Percentiles rank a stretch among this genome's conserved stretches.
These are phyloP conservation scores for Aspergillus nidulans DNA, from an alignment of 495 filamentous ascomycete species.

Conservation along the genomic window DNA sequence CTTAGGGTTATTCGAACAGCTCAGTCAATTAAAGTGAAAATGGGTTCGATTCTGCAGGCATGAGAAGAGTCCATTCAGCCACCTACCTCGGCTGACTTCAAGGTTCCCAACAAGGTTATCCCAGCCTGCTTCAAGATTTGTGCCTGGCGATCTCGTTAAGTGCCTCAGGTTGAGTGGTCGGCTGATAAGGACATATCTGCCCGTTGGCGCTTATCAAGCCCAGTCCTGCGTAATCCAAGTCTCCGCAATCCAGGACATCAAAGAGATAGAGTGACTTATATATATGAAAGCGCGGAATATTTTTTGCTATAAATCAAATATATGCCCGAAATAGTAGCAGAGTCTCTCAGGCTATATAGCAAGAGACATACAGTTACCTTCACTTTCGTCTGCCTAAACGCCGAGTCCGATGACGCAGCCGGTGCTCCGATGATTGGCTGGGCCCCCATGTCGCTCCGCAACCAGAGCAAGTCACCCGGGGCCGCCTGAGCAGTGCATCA, in stretches of 20 bases:
- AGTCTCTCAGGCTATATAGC: background rate
- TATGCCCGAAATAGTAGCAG: too few relatives aligned
- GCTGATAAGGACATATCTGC: background rate
- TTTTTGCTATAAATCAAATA: too few relatives aligned
- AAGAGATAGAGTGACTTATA: too few relatives aligned
- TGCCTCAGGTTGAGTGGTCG: background rate
- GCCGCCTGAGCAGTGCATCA: slow-evolving; percentile 11
- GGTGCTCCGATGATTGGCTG: slow-evolving; percentile 18
- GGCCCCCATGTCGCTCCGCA: slow-evolving; percentile 24
- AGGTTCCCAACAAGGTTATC: background rate
- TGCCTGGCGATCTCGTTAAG: background rate
- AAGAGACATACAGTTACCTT: background rate
- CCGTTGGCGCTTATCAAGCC: slow-evolving; percentile 5
- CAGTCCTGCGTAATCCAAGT: background rate
- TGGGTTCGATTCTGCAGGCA: too few relatives aligned
- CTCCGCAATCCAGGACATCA: too few relatives aligned
- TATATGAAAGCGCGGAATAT: background rate
- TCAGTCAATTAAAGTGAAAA: too few relatives aligned
- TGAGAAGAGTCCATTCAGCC: too few relatives aligned
- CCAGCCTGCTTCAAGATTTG: background rate
- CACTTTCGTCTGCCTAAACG: background rate
- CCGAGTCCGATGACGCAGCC: slow-evolving; percentile 23
- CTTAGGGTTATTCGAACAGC: too few relatives aligned
- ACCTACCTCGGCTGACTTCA: too few relatives aligned
- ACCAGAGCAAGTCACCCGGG: slow-evolving; percentile 12